phyloP scores from a whole-genome alignment of 495 filamentous ascomycete genomes.

The Podospora sp. region DNA sequence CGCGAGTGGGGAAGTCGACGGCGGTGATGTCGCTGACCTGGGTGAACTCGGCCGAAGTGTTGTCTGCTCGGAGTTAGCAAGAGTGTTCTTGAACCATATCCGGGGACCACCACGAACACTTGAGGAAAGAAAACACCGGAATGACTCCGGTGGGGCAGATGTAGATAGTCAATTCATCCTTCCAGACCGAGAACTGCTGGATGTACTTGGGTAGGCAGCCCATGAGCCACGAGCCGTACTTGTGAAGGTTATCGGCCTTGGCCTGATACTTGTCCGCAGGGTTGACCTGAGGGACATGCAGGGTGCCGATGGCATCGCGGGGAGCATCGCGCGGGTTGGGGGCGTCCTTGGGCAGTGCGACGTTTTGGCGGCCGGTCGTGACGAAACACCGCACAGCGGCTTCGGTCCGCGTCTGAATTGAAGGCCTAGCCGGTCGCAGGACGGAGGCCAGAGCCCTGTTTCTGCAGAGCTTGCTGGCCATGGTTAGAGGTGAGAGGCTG shows the following conservation, averaged over 20 bases:
- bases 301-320: conserved; percentile 53
- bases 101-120: conserved; percentile 53
- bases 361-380: conserved; percentile 45
- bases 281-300: conserved; percentile 82
- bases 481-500: conserved; percentile 50
- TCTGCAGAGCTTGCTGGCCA: conserved; percentile 68
- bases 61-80: conserved; percentile 50
- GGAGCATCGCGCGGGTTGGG: conserved; percentile 71
- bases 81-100: neutral
- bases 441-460: conserved; percentile 63
- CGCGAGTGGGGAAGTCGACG: conserved; percentile 92
- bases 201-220: conserved; percentile 96
- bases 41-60: conserved; percentile 96
- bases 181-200: conserved; percentile 99
- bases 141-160: conserved; percentile 84
- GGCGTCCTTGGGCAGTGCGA: conserved; percentile 58
- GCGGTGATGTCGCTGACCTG: conserved; percentile 88
- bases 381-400: conserved; percentile 56
- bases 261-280: conserved; percentile 88
- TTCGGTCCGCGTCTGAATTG: conserved; percentile 32
- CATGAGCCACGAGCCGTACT: conserved; percentile 94
- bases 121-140: conserved; percentile 92
- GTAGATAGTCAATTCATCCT: conserved; percentile 95
- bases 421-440: conserved; percentile 55
- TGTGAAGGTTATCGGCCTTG: conserved; percentile 82